Percentiles rank a stretch among this genome's conserved stretches.
phyloP scores from a whole-genome alignment of 2,329 filamentous ascomycete genomes.

The Microcera coccophila region DNA sequence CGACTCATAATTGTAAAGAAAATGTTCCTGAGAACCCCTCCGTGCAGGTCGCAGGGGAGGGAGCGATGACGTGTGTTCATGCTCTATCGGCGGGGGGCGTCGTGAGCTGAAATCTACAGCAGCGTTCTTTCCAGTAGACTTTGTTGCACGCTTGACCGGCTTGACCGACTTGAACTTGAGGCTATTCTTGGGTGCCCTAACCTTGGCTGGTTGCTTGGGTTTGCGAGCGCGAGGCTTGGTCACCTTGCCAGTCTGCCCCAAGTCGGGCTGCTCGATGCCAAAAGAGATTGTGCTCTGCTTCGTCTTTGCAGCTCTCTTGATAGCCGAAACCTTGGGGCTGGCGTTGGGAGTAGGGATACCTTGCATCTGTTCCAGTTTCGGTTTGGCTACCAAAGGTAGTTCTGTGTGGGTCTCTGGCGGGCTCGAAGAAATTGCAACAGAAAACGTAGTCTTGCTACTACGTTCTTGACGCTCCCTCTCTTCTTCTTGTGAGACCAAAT shows the following conservation, averaged over 20 bases:
- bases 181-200: constrained; percentile 38
- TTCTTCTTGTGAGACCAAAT: constrained; percentile 44
- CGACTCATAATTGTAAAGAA: constrained; percentile 13
- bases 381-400: constrained; percentile 29
- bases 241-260: constrained; percentile 17
- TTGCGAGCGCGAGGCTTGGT: constrained; percentile 32
- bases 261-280: constrained; percentile 17
- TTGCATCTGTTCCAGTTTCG: constrained; percentile 41
- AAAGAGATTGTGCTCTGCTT: constrained; percentile 54
- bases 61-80: constrained; percentile 6
- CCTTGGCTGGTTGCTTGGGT: constrained; percentile 32
- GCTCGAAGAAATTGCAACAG: constrained; percentile 28
- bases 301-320: constrained; percentile 37
- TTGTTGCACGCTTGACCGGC: constrained; percentile 12
- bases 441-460: constrained; percentile 36
- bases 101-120: background rate
- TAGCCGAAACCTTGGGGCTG: constrained; percentile 49
- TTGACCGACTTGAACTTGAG: constrained; percentile 29
- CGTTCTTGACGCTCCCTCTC: constrained; percentile 39
- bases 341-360: constrained; percentile 56
- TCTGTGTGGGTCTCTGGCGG: constrained; percentile 18
- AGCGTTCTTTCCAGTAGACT: constrained; percentile 19
- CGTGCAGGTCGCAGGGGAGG: constrained; percentile 25
- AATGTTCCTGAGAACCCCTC: constrained; percentile 15
- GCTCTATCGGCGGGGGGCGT: background rate